phyloP scores from a whole-genome alignment of 2,329 filamentous ascomycete genomes.

The Aspergillus oerlinghausenensis region DNA sequence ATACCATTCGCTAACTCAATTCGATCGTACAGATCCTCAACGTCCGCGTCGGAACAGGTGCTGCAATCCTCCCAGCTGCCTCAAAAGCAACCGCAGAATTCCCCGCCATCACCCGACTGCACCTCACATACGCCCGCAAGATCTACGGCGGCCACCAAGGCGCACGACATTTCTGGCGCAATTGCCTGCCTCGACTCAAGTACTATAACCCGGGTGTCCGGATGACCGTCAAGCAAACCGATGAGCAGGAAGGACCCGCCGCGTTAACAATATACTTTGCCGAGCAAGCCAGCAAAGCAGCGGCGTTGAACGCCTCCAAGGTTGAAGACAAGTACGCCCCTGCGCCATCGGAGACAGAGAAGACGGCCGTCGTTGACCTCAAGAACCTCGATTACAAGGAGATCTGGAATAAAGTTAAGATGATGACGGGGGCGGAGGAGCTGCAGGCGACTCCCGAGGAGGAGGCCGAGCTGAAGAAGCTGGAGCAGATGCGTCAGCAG shows the following conservation, averaged over 20 bases:
- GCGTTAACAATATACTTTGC: conserved; percentile 42
- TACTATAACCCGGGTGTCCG: conserved; percentile 85
- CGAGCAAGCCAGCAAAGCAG: conserved; percentile 26
- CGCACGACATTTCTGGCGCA: conserved; percentile 79
- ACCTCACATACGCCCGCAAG: conserved; percentile 42
- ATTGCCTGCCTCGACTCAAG: conserved; percentile 80
- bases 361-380: conserved; percentile 34
- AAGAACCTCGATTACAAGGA: conserved; percentile 36
- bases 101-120: conserved; percentile 38
- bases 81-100: conserved; percentile 28
- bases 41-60: conserved; percentile 76
- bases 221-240: conserved; percentile 73
- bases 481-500: conserved; percentile 31
- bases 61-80: conserved; percentile 64
- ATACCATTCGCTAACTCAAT: neutral
- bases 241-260: conserved; percentile 44
- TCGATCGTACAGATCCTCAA: conserved; percentile 58
- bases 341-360: conserved; percentile 26
- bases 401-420: conserved; percentile 42
- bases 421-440: conserved; percentile 37
- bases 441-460: conserved; percentile 33
- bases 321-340: conserved; percentile 33
- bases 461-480: conserved; percentile 30
- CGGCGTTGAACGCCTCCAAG: conserved; percentile 20
- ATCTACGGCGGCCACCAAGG: conserved; percentile 38